Evolutionary conservation across 2,329 filamentous ascomycete species (phyloP), one percentile per base, ranked within the genome.

Genomic region (Aspergillus novofumigatus): DNA sequence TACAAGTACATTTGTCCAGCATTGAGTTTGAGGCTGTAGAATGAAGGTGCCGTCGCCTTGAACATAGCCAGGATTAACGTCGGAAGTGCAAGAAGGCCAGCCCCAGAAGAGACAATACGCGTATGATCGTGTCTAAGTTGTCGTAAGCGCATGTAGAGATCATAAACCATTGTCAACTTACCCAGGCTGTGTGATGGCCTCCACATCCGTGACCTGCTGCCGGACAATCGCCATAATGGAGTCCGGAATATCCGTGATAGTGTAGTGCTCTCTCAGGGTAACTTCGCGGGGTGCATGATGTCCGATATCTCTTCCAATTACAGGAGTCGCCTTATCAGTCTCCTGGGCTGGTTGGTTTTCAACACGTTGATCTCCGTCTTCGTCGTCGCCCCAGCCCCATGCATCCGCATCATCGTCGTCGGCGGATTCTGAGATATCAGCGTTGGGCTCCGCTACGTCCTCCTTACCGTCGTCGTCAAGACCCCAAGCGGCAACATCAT

Each of bases 361-460:
- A 52, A 51, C 73, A 56, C 64, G 75, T 62, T 52, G 72, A 62
- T 60, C 70, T 51, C 76, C 67, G 20, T 78, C 75, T 26, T 78
- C 74, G 6, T 89, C 89, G 41, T 92, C 91, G 23, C 86, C 89
- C 90, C 92, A 96, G 3, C 89, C 91, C 89, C 91, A 95, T 26
- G 91, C 90, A 59, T 91, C 90, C 7, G 65, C 69, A 53, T 75
- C 75, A 54, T 75, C 75, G 4, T 74, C 72, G 38, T 68, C 71
- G 7, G 62, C 52, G 10, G 51, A 35, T 44, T 54, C 47, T 42
- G 50, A 32, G 25, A 56, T 53, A 29, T 62, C 56, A 26, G 55
- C 59, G 32, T 67, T 62, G 6, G 62, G 32, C 35, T 65, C 61
- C 32, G 49, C 29, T 23, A 61, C 47, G 9, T 65, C 67, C 9